A percentile compares a stretch with the other conserved stretches of the same genome.
phyloP scores from a whole-genome alignment of 139 green algal genomes.

The Chlorella vulgaris region DNA sequence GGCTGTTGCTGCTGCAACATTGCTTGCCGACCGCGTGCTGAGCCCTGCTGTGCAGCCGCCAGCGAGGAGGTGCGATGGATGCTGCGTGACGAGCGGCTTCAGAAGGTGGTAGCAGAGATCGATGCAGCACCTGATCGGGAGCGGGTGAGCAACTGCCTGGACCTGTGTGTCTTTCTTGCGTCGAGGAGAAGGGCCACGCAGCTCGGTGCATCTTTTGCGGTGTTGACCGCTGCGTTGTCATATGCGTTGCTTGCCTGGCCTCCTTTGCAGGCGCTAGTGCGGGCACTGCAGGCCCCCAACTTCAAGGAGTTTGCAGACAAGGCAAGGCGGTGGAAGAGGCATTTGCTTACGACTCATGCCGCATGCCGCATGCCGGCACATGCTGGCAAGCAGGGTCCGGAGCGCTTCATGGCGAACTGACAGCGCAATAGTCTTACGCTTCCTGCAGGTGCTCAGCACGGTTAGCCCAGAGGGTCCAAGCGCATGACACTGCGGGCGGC shows the following conservation, averaged over 20 bases:
- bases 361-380: too few relatives aligned
- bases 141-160: slow-evolving; percentile 18
- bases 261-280: slow-evolving; percentile 17
- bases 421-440: neutral
- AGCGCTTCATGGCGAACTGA: too few relatives aligned
- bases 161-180: too few relatives aligned
- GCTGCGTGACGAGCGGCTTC: slow-evolving; percentile 50
- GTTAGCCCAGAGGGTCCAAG: slow-evolving; percentile 6
- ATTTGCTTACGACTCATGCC: too few relatives aligned
- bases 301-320: slow-evolving; percentile 50
- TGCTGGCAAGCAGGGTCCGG: neutral
- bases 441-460: slow-evolving; percentile 8
- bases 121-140: slow-evolving; percentile 48
- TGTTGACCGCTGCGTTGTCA: neutral
- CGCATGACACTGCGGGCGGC: neutral
- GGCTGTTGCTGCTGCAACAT: too few relatives aligned
- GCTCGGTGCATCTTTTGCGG: neutral
- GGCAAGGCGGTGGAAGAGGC: slow-evolving; percentile 7
- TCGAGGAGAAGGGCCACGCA: neutral
- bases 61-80: slow-evolving; percentile 43
- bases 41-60: slow-evolving; percentile 30
- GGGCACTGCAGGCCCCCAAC: slow-evolving; percentile 32
- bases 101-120: slow-evolving; percentile 44
- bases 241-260: neutral
- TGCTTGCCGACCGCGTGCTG: too few relatives aligned